These are phyloP conservation scores for Zizania palustris DNA, from an alignment of 202 grass and related monocot species.

Conservation along the genomic window DNA sequence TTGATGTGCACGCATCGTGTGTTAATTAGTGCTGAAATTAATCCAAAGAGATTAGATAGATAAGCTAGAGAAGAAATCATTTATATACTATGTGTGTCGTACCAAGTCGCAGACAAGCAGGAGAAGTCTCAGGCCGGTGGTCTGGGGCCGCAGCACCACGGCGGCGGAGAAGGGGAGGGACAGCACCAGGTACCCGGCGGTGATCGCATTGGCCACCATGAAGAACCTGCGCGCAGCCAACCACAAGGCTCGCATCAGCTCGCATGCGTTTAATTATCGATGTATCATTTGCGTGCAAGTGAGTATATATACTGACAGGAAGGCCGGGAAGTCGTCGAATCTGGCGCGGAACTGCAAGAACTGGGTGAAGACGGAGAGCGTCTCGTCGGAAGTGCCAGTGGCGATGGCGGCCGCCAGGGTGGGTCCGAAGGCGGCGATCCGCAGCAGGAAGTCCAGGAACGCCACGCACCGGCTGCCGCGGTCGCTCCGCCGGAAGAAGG, in stretches of 20 bases:
- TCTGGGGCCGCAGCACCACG: constrained; percentile 57
- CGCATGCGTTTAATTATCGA: not conserved
- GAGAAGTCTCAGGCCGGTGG: constrained; percentile 70
- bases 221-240: constrained; percentile 63
- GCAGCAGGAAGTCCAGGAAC: constrained; percentile 72
- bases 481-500: constrained; percentile 50
- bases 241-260: not conserved
- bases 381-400: constrained; percentile 75
- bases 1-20: not conserved
- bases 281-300: not conserved
- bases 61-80: too few species aligned
- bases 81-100: not conserved
- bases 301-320: constrained; percentile 66
- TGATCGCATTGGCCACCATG: constrained; percentile 74
- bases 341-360: constrained; percentile 88
- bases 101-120: constrained; percentile 80
- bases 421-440: constrained; percentile 67
- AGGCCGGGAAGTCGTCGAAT: constrained; percentile 81
- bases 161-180: constrained; percentile 82
- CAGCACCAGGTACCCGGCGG: constrained; percentile 80
- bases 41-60: too few species aligned
- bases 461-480: constrained; percentile 55
- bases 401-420: constrained; percentile 75
- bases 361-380: constrained; percentile 82
- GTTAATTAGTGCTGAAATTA: too few species aligned